These are phyloP conservation scores for Edaphochlamys debaryana DNA, from an alignment of 139 green algal genomes.

Conservation along the genomic window DNA sequence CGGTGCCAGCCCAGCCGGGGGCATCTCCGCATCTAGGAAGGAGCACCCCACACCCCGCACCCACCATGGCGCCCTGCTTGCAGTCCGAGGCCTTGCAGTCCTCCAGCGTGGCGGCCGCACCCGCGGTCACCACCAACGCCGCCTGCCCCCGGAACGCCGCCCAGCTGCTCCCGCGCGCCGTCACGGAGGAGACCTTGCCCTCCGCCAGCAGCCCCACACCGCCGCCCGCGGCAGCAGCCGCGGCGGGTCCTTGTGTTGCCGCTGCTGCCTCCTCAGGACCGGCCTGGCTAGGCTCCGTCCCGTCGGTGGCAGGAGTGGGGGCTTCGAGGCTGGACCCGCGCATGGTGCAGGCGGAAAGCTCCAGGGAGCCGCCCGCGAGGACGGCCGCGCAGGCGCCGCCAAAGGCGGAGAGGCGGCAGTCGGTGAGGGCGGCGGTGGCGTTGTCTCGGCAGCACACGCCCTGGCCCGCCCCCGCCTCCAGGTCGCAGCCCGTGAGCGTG, in stretches of 20 bases:
- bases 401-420: background rate
- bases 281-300: too few relatives aligned
- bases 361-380: background rate
- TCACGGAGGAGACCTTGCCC: constrained; percentile 21
- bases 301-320: background rate
- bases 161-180: background rate
- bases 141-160: background rate
- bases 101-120: background rate
- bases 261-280: too few relatives aligned
- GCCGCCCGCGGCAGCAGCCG: background rate
- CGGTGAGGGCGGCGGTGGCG: background rate
- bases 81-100: constrained; percentile 4
- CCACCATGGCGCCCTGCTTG: constrained; percentile 12
- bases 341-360: constrained; percentile 3
- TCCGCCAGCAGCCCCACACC: constrained; percentile 14
- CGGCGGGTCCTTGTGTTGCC: background rate
- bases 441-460: constrained; percentile 24
- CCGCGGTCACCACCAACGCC: constrained; percentile 3
- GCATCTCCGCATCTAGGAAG: too few relatives aligned
- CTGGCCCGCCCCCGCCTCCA: background rate
- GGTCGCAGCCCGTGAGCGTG: background rate
- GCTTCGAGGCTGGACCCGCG: background rate
- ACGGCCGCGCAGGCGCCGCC: constrained; percentile 2
- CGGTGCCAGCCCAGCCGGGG: too few relatives aligned
- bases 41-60: too few relatives aligned